Evolutionary conservation across 352 stramenopile species (phyloP).

Genomic region (Pythium scleroteichum): DNA sequence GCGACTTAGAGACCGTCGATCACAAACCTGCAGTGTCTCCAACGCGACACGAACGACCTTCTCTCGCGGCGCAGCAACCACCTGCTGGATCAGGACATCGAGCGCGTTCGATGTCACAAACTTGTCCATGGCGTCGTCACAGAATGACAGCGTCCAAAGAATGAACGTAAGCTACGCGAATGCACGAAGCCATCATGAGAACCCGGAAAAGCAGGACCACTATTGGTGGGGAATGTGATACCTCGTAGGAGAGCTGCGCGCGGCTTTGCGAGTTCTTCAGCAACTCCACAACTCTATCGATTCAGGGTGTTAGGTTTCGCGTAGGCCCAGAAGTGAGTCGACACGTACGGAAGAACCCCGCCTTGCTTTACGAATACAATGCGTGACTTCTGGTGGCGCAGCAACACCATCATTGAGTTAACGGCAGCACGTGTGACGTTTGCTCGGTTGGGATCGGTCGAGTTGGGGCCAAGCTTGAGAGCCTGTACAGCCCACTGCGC

Average conservation of each 20-base stretch:
- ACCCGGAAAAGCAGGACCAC: too few species aligned
- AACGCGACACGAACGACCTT: constrained; percentile 97
- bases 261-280: constrained; percentile 78
- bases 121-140: constrained; percentile 76
- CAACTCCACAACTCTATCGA: constrained; percentile 60
- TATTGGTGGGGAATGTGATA: constrained; percentile 16
- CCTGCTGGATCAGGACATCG: constrained; percentile 75
- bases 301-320: not conserved
- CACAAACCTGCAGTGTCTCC: constrained; percentile 83
- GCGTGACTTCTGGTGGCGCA: constrained; percentile 87
- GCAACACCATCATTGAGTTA: constrained; percentile 91
- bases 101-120: constrained; percentile 69
- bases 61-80: constrained; percentile 93
- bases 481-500: constrained; percentile 78
- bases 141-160: constrained; percentile 96
- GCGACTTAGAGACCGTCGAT: too few species aligned
- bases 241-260: constrained; percentile 95
- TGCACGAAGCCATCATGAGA: not conserved
- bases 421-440: constrained; percentile 87
- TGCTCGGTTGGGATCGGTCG: constrained; percentile 66
- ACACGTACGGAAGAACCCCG: constrained; percentile 87
- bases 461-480: constrained; percentile 62
- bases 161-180: constrained; percentile 91
- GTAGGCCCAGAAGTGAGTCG: not conserved
- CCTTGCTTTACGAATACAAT: constrained; percentile 90